Evolutionary conservation across 768 basidiomycete genomes (phyloP).

Genomic region (Suillus ampliporus): DNA sequence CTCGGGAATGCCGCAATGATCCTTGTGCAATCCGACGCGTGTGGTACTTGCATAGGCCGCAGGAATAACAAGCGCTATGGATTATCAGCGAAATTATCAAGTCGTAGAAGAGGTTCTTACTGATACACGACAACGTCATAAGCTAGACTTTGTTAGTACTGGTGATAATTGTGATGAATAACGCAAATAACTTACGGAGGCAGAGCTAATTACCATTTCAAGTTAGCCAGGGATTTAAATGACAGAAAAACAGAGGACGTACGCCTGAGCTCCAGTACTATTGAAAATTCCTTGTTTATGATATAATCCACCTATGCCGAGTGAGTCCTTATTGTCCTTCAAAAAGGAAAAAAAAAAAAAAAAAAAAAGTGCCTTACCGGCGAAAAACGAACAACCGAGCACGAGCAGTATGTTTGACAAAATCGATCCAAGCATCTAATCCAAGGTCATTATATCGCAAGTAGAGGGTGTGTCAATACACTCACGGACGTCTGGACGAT

Average conservation of each 20-base stretch:
- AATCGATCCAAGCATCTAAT: conserved; percentile 87
- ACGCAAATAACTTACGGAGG: conserved; percentile 39
- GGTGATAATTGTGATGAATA: conserved; percentile 2
- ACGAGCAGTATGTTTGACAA: conserved; percentile 90
- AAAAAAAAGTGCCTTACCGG: conserved; percentile 50
- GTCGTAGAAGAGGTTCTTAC: conserved; percentile 45
- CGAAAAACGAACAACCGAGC: conserved; percentile 89
- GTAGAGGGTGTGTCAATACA: conserved; percentile 5
- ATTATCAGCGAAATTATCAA: conserved; percentile 21
- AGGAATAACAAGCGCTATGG: conserved; percentile 82
- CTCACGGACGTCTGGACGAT: conserved; percentile 91
- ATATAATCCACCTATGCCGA: conserved; percentile 61
- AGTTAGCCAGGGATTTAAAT: not conserved
- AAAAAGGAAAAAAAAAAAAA: no score
- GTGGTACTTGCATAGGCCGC: conserved; percentile 76
- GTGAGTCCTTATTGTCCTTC: conserved; percentile 5
- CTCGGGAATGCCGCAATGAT: conserved; percentile 13
- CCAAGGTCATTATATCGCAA: not conserved
- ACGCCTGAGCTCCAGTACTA: conserved; percentile 88
- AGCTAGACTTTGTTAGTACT: conserved; percentile 50
- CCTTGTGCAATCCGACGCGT: conserved; percentile 16
- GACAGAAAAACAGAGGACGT: conserved; percentile 33
- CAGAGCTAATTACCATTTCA: conserved; percentile 31
- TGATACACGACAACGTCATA: conserved; percentile 88
- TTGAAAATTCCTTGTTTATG: conserved; percentile 76